These are phyloP conservation scores for Trichocladium antarcticum DNA, from an alignment of 495 filamentous ascomycete species.

Conservation along the genomic window DNA sequence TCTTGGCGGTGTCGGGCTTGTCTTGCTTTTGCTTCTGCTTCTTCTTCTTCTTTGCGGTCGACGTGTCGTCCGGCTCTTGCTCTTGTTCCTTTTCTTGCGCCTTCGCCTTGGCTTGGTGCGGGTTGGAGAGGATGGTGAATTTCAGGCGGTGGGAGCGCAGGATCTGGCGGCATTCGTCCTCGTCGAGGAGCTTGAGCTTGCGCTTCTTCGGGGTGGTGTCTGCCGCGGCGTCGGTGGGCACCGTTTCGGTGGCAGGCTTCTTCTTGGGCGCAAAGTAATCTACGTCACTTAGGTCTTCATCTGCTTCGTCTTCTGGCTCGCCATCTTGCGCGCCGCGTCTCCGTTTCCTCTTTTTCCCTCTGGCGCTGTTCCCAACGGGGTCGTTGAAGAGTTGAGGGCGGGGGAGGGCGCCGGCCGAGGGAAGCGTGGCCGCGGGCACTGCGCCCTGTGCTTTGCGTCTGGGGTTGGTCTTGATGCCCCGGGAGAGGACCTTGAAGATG, in stretches of 20 bases:
- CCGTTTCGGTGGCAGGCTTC: conserved; percentile 5
- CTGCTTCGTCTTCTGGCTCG: conserved; percentile 14
- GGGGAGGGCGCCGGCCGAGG: conserved; percentile 39
- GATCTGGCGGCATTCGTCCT: conserved; percentile 62
- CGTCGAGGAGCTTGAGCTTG: conserved; percentile 32
- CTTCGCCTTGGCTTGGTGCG: conserved; percentile 20
- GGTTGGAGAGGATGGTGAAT: conserved; percentile 52
- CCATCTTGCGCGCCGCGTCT: conserved; percentile 19
- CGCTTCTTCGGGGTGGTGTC: conserved; percentile 21
- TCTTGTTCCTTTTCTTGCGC: conserved; percentile 33
- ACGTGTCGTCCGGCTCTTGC: conserved; percentile 39
- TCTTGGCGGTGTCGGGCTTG: conserved; percentile 18
- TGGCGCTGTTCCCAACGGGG: conserved; percentile 15
- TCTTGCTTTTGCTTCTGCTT: conserved; percentile 43
- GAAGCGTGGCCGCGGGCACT: conserved; percentile 24
- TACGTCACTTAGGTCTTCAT: conserved; percentile 29
- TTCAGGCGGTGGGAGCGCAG: conserved; percentile 79
- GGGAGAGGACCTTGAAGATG: conserved; percentile 55
- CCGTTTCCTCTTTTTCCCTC: conserved; percentile 43
- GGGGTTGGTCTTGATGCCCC: conserved; percentile 44
- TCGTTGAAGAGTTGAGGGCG: conserved; percentile 45
- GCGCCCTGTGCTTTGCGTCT: conserved; percentile 21
- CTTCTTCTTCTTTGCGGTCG: conserved; percentile 23
- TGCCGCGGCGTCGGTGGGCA: conserved; percentile 9
- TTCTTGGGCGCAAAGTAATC: conserved; percentile 41